Percentiles rank a stretch among this genome's conserved stretches.
Conservation (phyloP, 768 basidiomycete genomes). For the Russula sp. region DNA sequence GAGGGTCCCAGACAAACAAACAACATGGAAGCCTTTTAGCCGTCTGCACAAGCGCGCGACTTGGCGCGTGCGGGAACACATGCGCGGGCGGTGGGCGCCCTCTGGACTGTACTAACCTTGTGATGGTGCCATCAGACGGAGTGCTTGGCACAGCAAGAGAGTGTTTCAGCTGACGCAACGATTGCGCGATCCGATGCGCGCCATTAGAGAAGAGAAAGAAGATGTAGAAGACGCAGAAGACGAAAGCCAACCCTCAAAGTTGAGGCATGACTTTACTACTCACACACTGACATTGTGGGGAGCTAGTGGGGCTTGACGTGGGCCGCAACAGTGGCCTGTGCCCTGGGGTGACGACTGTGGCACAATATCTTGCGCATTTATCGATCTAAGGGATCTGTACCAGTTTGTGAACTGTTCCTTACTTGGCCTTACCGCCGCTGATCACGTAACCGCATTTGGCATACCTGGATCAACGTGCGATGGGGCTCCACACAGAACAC, state of each 20-base stretch:
- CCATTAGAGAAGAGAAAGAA: background rate
- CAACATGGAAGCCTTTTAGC: background rate
- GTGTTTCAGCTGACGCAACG: constrained; percentile 1
- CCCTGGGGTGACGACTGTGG: constrained; percentile 2
- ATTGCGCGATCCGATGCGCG: constrained; percentile 2
- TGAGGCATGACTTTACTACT: background rate
- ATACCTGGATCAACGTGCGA: background rate
- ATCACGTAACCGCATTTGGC: background rate
- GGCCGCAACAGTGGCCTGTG: background rate
- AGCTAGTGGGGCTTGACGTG: background rate
- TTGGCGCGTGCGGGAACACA: background rate
- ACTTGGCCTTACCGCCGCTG: background rate
- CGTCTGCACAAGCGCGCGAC: background rate
- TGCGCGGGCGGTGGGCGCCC: constrained; percentile 5
- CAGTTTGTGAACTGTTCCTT: background rate
- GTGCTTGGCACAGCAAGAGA: background rate
- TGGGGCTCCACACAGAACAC: background rate
- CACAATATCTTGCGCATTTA: background rate
- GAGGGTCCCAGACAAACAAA: background rate
- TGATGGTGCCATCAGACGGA: constrained; percentile 11
- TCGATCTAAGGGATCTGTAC: background rate
- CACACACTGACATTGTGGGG: background rate
- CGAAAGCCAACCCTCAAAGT: background rate
- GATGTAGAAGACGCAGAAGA: background rate
- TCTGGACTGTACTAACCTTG: constrained; percentile 6